phyloP scores from a whole-genome alignment of 805 yeast genomes.

The Teunomyces cretensis region DNA sequence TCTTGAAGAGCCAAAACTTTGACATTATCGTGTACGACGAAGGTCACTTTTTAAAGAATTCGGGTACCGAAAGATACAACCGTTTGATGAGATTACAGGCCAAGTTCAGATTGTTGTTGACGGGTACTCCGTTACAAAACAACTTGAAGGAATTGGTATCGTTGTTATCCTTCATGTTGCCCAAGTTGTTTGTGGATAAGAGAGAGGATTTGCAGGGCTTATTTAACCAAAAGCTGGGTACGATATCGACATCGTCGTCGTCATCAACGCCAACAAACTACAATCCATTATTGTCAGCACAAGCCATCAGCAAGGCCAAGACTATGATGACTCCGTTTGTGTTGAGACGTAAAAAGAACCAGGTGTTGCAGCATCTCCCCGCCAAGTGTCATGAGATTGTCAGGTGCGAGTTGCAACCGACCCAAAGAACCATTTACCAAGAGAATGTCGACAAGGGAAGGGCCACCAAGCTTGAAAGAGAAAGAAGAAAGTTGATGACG shows the following conservation, averaged over 20 bases:
- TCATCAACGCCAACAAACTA: conserved; percentile 45
- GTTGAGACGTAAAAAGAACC: conserved; percentile 85
- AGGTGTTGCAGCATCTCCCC: conserved; percentile 88
- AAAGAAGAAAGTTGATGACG: conserved; percentile 38
- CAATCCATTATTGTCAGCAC: conserved; percentile 83
- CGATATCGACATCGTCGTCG: conserved; percentile 42
- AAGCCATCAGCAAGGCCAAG: conserved; percentile 90
- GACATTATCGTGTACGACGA: conserved; percentile 94
- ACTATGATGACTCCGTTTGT: conserved; percentile 99
- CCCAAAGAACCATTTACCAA: conserved; percentile 61
- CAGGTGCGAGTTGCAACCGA: conserved; percentile 60
- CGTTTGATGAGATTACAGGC: conserved; percentile 85
- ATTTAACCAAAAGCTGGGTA: conserved; percentile 83
- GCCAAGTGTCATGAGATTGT: conserved; percentile 63
- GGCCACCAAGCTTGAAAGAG: conserved; percentile 42
- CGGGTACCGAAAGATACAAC: conserved; percentile 79
- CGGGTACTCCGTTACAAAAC: conserved; percentile 97
- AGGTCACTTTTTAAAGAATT: conserved; percentile 95
- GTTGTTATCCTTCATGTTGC: conserved; percentile 85
- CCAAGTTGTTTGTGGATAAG: conserved; percentile 74
- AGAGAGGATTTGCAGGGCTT: conserved; percentile 78
- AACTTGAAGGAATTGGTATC: conserved; percentile 89
- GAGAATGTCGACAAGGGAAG: conserved; percentile 51
- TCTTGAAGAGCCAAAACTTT: conserved; percentile 70
- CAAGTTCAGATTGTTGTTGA: conserved; percentile 78